A percentile compares a stretch with the other conserved stretches of the same genome.
These are phyloP conservation scores for Fraxinus anomala DNA, from an alignment of 257 asterid species.

Conservation along the genomic window DNA sequence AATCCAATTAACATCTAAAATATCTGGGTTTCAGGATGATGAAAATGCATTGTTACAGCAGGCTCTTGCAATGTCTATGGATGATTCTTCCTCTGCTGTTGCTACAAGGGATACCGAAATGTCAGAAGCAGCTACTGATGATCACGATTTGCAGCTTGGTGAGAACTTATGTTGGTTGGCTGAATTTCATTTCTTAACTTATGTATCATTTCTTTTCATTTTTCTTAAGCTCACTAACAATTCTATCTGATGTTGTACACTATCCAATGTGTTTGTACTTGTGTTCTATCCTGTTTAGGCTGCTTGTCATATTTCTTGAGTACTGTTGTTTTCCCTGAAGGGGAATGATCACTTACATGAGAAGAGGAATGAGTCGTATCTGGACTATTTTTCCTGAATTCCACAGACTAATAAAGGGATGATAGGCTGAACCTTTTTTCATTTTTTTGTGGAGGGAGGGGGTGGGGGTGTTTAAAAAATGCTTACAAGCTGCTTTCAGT, in stretches of 20 bases:
- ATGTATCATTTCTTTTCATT: neutral
- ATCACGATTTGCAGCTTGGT: conserved; percentile 96
- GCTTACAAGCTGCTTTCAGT: neutral
- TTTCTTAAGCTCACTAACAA: neutral
- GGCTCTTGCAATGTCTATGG: conserved; percentile 99
- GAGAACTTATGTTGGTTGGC: conserved; percentile 28
- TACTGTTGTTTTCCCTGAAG: conserved; percentile 7
- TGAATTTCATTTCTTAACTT: conserved; percentile 7
- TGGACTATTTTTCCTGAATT: neutral
- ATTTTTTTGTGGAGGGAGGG: neutral
- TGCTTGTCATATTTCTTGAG: neutral
- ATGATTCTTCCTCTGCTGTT: conserved; percentile 66
- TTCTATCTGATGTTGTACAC: conserved; percentile 2
- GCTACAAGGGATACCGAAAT: conserved; percentile 82
- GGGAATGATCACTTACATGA: neutral
- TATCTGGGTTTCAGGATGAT: conserved; percentile 68
- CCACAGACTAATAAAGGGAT: neutral
- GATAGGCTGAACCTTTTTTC: neutral
- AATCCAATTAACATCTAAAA: conserved; percentile 20
- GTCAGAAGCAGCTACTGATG: conserved; percentile 93
- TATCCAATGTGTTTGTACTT: neutral
- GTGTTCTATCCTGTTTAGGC: conserved; percentile 4
- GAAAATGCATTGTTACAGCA: conserved; percentile 95
- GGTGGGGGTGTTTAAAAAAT: neutral
- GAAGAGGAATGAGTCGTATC: conserved; percentile 8